phyloP scores from a whole-genome alignment of 2,329 filamentous ascomycete genomes.

The Trichoderma sp. region DNA sequence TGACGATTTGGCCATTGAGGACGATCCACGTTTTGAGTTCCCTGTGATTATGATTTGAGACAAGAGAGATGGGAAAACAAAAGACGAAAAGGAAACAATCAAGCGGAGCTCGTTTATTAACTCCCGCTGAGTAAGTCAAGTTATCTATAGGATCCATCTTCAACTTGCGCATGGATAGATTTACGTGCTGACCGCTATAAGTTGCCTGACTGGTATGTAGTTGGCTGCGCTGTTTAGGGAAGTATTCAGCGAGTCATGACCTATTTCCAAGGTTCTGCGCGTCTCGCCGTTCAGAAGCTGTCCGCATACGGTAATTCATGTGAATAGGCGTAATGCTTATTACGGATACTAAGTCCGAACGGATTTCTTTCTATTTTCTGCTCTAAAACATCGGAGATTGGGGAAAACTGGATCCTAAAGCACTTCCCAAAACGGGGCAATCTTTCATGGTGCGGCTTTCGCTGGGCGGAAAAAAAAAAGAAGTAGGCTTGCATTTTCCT shows the following conservation, averaged over 20 bases:
- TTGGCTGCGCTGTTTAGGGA: not conserved
- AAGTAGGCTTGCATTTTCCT: not conserved
- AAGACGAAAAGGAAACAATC: not conserved
- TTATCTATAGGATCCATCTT: not conserved
- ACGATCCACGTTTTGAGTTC: conserved; percentile 3
- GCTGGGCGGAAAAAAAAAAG: too few species aligned
- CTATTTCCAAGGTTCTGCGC: not conserved
- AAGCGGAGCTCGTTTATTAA: not conserved
- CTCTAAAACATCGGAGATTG: not conserved
- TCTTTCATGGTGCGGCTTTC: not conserved
- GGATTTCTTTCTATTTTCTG: not conserved
- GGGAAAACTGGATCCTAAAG: not conserved
- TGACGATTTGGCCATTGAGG: not conserved
- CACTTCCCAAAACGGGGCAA: conserved; percentile 7
- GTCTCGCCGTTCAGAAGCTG: not conserved
- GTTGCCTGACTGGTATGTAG: too few species aligned
- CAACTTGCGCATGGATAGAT: not conserved
- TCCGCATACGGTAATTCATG: not conserved
- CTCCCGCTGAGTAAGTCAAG: not conserved
- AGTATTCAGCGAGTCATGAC: not conserved
- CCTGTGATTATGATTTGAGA: not conserved
- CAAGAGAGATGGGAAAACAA: not conserved
- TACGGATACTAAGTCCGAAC: not conserved
- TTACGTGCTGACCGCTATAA: too few species aligned
- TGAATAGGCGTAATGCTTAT: not conserved